Base-by-base conservation (phyloP, 345 rosid species). In the Eucalyptus polyanthemos region DNA sequence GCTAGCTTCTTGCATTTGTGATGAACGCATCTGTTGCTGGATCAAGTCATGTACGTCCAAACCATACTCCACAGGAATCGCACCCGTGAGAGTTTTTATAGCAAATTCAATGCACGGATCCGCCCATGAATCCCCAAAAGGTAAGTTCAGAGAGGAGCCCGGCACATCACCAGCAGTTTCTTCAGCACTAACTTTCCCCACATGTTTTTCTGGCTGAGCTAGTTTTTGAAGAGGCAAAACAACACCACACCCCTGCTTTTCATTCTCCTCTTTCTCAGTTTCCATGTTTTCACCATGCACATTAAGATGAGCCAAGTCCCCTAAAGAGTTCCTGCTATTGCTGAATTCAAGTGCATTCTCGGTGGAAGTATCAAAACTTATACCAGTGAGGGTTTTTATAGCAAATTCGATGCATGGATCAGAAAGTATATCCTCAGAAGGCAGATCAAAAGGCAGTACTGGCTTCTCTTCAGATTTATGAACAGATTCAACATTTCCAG, bases 331-430 rank as follows among this genome's bases (percentile, higher is more conserved):
- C 87, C 89, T 88, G 88, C 89, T 81, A 72, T 87, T 92, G 86
- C 90, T 92, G 60, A 94, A 90, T 86, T 92, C 80, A 72, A 92
- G 90, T 60, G 91, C 86, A 80, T 72, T 86, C 83, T 88, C 92
- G 10, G 47, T 76, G 27, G 94, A 91, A 89, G 90, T 92, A 47
- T 90, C 93, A 87, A 95, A 92, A 3, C 95, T 88, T 86, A 91
- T 91, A 88, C 97, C 99, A 0, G 99, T 97, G 22, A 97, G 97
- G 34, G 97, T 97, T 93, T 95, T 93, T 76, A 98, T 96, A 76
- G 99, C 99, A 93, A 98, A 98, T 76, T 98, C 99, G 34, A 98
- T 98, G 94, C 99, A 98, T 53, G 99, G 99, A 89, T 98, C 99
- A 56, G 93, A 91, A 92, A 97, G 94, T 87, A 98, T 89, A 91